These are phyloP conservation scores for Lophiostoma macrostomum DNA, from an alignment of 495 filamentous ascomycete genomes.

Conservation along the genomic window DNA sequence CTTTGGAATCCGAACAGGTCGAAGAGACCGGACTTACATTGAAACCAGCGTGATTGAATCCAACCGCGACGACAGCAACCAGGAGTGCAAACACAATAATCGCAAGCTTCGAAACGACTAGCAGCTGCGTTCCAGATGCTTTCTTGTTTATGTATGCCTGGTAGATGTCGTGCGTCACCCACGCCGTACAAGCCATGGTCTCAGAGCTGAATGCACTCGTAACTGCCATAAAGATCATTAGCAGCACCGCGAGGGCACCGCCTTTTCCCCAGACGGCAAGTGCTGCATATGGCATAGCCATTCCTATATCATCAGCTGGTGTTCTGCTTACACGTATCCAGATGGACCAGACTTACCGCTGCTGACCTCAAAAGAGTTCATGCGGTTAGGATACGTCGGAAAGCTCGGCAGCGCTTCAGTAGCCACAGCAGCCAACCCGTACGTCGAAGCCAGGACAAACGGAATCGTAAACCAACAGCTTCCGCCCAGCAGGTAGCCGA, in stretches of 20 bases:
- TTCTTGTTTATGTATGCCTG: constrained; percentile 46
- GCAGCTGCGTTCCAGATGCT: constrained; percentile 42
- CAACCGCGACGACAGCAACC: constrained; percentile 28
- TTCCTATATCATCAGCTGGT: constrained; percentile 41
- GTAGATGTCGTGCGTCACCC: constrained; percentile 45
- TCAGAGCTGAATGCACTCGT: constrained; percentile 47
- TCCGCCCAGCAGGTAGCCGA: constrained; percentile 48
- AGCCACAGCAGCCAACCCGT: constrained; percentile 43
- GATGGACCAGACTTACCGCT: constrained; percentile 31
- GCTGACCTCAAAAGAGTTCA: no score
- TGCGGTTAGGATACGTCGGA: constrained; percentile 47
- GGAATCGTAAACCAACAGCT: constrained; percentile 48
- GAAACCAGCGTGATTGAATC: constrained; percentile 33
- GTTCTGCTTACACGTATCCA: constrained; percentile 48
- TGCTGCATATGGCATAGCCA: constrained; percentile 46
- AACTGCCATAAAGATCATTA: constrained; percentile 49
- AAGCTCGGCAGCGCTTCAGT: constrained; percentile 45
- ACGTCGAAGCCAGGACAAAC: constrained; percentile 45
- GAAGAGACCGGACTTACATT: constrained; percentile 21
- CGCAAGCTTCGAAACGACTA: constrained; percentile 44
- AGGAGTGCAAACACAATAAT: constrained; percentile 48
- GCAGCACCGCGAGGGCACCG: constrained; percentile 43
- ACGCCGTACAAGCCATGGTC: constrained; percentile 46
- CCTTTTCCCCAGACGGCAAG: constrained; percentile 46
- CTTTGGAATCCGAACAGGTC: no score